phyloP scores from a whole-genome alignment of 768 basidiomycete genomes.

The Boletus reticuloceps region DNA sequence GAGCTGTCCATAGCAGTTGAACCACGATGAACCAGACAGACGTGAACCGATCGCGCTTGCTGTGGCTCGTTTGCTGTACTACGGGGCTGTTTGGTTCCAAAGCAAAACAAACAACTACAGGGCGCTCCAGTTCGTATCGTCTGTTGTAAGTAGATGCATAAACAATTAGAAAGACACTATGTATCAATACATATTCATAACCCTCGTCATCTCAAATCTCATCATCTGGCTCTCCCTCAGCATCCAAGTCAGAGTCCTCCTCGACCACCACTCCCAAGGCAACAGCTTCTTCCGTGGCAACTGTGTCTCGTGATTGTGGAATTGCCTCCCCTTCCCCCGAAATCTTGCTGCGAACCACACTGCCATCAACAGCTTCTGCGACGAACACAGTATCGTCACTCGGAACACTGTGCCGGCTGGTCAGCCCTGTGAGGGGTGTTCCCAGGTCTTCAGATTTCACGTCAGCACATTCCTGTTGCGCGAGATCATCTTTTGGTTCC shows the following conservation, averaged over 20 bases:
- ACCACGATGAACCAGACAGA: slow-evolving; percentile 36
- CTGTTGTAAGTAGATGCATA: slow-evolving; percentile 14
- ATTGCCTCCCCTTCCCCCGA: slow-evolving; percentile 16
- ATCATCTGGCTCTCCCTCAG: slow-evolving; percentile 43
- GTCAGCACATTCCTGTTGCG: slow-evolving; percentile 21
- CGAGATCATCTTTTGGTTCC: slow-evolving; percentile 1
- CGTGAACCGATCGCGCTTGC: slow-evolving; percentile 33
- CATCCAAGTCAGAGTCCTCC: slow-evolving; percentile 38
- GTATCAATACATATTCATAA: slow-evolving; percentile 19
- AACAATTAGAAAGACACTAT: slow-evolving; percentile 20
- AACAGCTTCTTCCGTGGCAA: slow-evolving; percentile 3
- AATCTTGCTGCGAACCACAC: slow-evolving; percentile 29
- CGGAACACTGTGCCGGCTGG: slow-evolving; percentile 53
- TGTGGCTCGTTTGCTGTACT: slow-evolving; percentile 33
- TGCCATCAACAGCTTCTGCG: slow-evolving; percentile 28
- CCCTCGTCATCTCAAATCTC: slow-evolving; percentile 40
- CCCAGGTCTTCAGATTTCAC: slow-evolving; percentile 54
- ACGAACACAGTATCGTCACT: slow-evolving; percentile 57
- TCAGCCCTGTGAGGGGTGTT: slow-evolving; percentile 47
- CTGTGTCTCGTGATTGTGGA: slow-evolving; percentile 1
- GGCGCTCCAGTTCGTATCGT: slow-evolving; percentile 23
- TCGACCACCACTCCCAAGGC: slow-evolving; percentile 10
- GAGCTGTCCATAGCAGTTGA: slow-evolving; percentile 35
- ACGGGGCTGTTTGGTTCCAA: slow-evolving; percentile 10
- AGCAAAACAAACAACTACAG: slow-evolving; percentile 23